Base-by-base conservation (phyloP, 179 eudicot genomes). In the Amaranthus tricolor region DNA sequence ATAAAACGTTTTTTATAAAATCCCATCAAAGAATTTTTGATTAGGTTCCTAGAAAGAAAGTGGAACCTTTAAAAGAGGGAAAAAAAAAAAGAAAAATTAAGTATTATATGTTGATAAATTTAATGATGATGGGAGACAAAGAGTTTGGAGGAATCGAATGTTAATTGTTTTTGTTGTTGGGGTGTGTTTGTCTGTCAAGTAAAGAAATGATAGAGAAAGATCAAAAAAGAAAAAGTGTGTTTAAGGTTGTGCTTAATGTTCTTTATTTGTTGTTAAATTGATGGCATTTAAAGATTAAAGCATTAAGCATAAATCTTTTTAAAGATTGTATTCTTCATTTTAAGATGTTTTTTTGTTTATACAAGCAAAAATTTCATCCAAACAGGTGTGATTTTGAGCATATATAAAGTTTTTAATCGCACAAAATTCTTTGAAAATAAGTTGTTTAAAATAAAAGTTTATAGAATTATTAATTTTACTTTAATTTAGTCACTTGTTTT, bases 111-210 rank as follows among this genome's bases (percentile, higher is more conserved):
- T 53, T 53, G 44, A n/a, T 44, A 31, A 10, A 16, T 62, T 65
- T 65, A 19, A 43, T 65, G 51, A 43, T 43, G 49, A 70, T 70
- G 51, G 62, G 2, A 6, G 73, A 70, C 73, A 70, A 43, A 70
- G 61, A n/a, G 20, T 55, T 50, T 14, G 58, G 11, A 54, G 20
- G 51, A 56, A 70, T 70, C 40, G 5, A n/a, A 44, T 43, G 52
- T n/a, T 70, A 2, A 44, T 14, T 13, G 40, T 31, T 54, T 40
- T 43, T 43, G 62, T 70, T 52, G 20, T 7, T 55, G 10, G 20
- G 49, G n/a, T 70, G 73, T 54, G 5, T 19, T 54, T 67, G 40
- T 67, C 31, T 49, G 13, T 49, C 64, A 59, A 60, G 56, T 20
- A 54, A 19, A 31, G 53, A 72, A 59, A 59, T 72, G 20, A 47